phyloP scores from a whole-genome alignment of 345 rosid genomes.

The Lumnitzera racemosa region DNA sequence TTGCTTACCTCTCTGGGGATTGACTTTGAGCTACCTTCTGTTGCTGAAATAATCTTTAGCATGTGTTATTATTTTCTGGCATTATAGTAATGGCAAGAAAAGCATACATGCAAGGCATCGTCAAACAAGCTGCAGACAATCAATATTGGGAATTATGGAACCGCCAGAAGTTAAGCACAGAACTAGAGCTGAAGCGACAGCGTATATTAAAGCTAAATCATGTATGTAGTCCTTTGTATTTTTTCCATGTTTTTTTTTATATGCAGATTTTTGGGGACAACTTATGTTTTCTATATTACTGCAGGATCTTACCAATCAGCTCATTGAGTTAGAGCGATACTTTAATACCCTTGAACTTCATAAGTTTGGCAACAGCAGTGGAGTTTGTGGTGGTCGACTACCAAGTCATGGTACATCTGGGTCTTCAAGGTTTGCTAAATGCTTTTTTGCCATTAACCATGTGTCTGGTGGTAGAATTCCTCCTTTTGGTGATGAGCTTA shows the following conservation, averaged over 20 bases:
- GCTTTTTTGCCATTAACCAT: conserved; percentile 5
- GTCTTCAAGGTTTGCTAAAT: conserved; percentile 52
- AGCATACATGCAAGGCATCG: conserved; percentile 63
- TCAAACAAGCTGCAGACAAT: conserved; percentile 78
- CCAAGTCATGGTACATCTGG: conserved; percentile 40
- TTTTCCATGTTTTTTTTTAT: background rate
- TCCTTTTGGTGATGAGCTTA: too few relatives aligned
- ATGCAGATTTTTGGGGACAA: background rate
- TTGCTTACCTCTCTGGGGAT: too few relatives aligned
- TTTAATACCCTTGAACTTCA: conserved; percentile 80
- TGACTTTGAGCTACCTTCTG: too few relatives aligned
- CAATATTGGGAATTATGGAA: conserved; percentile 89
- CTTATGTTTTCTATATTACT: conserved; percentile 15
- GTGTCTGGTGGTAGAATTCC: too few relatives aligned
- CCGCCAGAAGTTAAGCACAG: conserved; percentile 74
- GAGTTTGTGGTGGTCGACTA: conserved; percentile 35
- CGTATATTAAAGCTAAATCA: conserved; percentile 56
- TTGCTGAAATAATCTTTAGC: background rate
- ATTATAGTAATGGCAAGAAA: conserved; percentile 75
- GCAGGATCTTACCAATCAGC: conserved; percentile 78
- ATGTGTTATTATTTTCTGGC: conserved; percentile 8
- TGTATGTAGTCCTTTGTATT: conserved; percentile 22
- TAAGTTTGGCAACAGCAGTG: conserved; percentile 56
- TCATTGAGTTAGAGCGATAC: conserved; percentile 83
- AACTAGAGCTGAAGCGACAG: conserved; percentile 71